Evolutionary conservation across 164 flowering plant species (phyloP).

Genomic region (Nymphaea colorata): DNA sequence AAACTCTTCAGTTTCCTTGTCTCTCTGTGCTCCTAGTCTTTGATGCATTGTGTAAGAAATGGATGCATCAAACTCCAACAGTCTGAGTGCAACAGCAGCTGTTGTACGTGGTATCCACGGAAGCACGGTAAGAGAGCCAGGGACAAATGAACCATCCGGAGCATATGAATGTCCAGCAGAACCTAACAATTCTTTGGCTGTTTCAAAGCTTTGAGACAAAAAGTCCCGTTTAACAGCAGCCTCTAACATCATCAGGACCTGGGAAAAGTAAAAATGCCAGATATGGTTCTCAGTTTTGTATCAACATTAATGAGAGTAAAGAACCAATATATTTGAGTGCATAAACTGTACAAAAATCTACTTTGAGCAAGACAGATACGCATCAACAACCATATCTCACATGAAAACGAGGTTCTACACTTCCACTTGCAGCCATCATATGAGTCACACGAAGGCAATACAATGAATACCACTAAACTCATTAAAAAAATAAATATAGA

Average conservation of each 20-base stretch:
- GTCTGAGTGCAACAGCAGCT: constrained; percentile 73
- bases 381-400: too few relatives aligned
- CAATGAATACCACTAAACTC: too few relatives aligned
- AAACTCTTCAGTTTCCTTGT: constrained; percentile 26
- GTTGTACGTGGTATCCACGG: constrained; percentile 87
- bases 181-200: constrained; percentile 46
- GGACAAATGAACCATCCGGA: constrained; percentile 12
- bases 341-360: background rate
- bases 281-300: background rate
- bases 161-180: constrained; percentile 10
- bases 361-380: too few relatives aligned
- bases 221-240: constrained; percentile 43
- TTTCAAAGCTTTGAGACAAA: constrained; percentile 49
- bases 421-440: too few relatives aligned
- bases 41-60: constrained; percentile 43
- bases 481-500: too few relatives aligned
- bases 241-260: constrained; percentile 58
- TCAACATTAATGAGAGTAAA: background rate
- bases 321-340: background rate
- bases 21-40: constrained; percentile 33
- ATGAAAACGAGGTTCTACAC: too few relatives aligned
- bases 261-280: constrained; percentile 6
- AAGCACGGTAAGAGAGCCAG: constrained; percentile 33
- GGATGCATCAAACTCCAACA: constrained; percentile 70
- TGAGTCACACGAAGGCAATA: too few relatives aligned